Evolutionary conservation across 2,329 filamentous ascomycete genomes (phyloP).

Genomic region (Botryotinia globosa): DNA sequence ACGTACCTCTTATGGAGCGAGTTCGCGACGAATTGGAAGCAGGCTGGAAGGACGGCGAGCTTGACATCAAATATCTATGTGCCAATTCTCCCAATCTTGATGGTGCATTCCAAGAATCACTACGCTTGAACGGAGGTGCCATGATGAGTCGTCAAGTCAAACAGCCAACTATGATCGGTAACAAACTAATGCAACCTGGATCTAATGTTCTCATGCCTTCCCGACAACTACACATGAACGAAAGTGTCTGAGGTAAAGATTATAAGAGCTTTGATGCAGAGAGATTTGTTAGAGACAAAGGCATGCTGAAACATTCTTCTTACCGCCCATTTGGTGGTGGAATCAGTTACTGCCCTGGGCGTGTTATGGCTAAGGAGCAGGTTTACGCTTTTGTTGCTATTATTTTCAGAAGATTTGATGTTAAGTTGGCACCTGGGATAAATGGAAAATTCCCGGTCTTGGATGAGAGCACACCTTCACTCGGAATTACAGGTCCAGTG

Average conservation of each 20-base stretch:
- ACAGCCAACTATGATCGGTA: constrained; percentile 2
- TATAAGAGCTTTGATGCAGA: constrained; percentile 10
- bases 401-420: constrained; percentile 16
- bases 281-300: constrained; percentile 14
- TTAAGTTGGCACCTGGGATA: constrained; percentile 8
- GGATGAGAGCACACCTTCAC: constrained; percentile 15
- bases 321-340: constrained; percentile 21
- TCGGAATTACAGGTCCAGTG: constrained; percentile 14
- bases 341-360: constrained; percentile 20
- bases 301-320: constrained; percentile 12
- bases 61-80: constrained; percentile 12
- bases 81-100: constrained; percentile 12
- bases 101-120: constrained; percentile 15
- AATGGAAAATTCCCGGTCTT: constrained; percentile 8
- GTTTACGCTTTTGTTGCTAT: constrained; percentile 20
- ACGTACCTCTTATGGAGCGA: constrained; percentile 1
- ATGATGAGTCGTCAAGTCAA: constrained; percentile 16
- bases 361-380: constrained; percentile 19
- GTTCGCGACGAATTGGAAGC: constrained; percentile 5
- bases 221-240: constrained; percentile 20
- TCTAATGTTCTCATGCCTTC: constrained; percentile 18
- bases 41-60: not conserved
- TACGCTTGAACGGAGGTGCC: constrained; percentile 15
- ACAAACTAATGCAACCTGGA: constrained; percentile 10
- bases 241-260: constrained; percentile 15